phyloP scores from a whole-genome alignment of 176 grass and related monocot species.

The Phragmites australis region DNA sequence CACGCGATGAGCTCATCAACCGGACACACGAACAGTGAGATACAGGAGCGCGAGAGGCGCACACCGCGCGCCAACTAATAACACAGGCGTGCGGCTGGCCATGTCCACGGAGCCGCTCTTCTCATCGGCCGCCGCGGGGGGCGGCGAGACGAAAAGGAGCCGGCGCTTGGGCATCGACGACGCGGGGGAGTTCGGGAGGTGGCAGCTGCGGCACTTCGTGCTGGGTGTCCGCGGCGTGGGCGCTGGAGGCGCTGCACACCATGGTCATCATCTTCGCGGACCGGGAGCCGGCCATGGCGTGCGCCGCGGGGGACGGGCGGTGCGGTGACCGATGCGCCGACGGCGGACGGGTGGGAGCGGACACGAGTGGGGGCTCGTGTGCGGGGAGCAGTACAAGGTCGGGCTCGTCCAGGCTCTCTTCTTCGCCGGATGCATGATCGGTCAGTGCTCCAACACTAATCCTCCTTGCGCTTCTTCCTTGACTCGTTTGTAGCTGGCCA shows the following conservation, averaged over 20 bases:
- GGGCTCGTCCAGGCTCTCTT: constrained; percentile 71
- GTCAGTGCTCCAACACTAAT: constrained; percentile 50
- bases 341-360: constrained; percentile 62
- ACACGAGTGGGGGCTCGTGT: constrained; percentile 73
- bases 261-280: constrained; percentile 98
- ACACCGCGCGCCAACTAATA: neutral
- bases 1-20: neutral
- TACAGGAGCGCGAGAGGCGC: neutral
- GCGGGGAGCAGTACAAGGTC: constrained; percentile 83
- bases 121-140: neutral
- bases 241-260: constrained; percentile 86
- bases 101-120: constrained; percentile 50
- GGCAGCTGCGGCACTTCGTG: constrained; percentile 96
- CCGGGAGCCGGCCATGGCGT: constrained; percentile 50
- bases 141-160: neutral
- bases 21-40: neutral
- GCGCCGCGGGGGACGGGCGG: neutral
- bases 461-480: no score
- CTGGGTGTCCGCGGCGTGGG: constrained; percentile 75
- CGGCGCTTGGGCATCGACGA: constrained; percentile 74
- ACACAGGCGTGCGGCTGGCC: neutral
- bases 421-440: constrained; percentile 84
- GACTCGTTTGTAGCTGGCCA: no score
- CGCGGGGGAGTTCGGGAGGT: constrained; percentile 80
- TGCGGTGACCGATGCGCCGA: constrained; percentile 51